Evolutionary conservation across 768 basidiomycete genomes (phyloP).

Genomic region (Coprinellus aureogranulatus): DNA sequence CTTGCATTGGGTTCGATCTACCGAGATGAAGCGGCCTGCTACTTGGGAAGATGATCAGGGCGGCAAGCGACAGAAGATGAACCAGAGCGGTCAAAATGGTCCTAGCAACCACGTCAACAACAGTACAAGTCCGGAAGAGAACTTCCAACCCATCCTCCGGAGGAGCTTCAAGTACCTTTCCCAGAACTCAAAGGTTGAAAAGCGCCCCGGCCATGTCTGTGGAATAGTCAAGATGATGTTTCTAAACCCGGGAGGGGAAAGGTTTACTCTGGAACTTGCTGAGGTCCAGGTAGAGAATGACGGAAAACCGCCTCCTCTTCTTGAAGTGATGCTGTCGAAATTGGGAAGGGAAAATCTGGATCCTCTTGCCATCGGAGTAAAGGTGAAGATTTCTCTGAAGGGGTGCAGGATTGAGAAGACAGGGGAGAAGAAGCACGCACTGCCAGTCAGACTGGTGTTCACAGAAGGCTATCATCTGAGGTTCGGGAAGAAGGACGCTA

Average conservation of each 20-base stretch:
- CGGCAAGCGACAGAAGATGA: neutral
- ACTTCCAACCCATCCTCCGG: neutral
- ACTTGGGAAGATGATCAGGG: neutral
- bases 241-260: neutral
- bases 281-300: no score
- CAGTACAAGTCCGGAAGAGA: neutral
- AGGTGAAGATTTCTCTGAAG: slow-evolving; percentile 46
- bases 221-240: neutral
- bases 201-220: neutral
- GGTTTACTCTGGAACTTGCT: neutral
- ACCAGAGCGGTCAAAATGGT: neutral
- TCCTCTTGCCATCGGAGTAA: slow-evolving; percentile 22
- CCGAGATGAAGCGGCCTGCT: neutral
- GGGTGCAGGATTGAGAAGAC: slow-evolving; percentile 35
- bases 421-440: slow-evolving; percentile 24
- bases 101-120: neutral
- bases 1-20: no score
- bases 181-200: neutral
- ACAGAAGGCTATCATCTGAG: slow-evolving; percentile 31
- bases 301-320: neutral
- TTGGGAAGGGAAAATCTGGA: neutral
- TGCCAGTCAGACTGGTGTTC: slow-evolving; percentile 44
- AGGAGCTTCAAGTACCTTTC: neutral
- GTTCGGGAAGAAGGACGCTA: slow-evolving; percentile 18
- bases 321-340: neutral